Percentiles rank a stretch among this genome's conserved stretches.
Conservation (phyloP, 2,329 filamentous ascomycete species). For the Waltergamsia citrina region DNA sequence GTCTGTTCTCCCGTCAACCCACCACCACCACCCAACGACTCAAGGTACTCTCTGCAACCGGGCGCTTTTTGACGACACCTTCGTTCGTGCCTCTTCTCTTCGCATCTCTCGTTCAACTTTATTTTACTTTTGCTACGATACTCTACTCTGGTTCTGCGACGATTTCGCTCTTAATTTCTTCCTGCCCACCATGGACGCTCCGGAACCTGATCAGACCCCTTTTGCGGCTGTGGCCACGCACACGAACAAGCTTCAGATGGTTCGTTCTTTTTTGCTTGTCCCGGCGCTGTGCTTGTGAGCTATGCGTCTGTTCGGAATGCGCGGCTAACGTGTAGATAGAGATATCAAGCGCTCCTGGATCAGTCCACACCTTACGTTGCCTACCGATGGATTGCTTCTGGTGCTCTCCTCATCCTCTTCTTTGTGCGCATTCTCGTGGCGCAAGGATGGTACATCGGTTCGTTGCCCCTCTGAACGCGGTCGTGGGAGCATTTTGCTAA, state of each 20-base stretch:
- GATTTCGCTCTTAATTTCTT: too few relatives aligned
- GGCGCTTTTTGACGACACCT: background rate
- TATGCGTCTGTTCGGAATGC: background rate
- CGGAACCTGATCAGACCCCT: constrained; percentile 82
- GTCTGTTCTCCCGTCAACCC: too few relatives aligned
- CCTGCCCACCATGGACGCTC: constrained; percentile 59
- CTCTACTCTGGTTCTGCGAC: background rate
- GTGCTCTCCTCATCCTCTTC: constrained; percentile 65
- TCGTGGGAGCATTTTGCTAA: constrained; percentile 5
- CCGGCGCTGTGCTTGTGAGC: constrained; percentile 5
- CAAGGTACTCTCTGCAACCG: background rate
- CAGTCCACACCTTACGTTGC: constrained; percentile 81
- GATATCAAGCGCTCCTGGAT: constrained; percentile 92
- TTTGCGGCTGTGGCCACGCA: constrained; percentile 85
- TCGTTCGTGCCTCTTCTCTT: constrained; percentile 1
- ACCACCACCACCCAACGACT: too few relatives aligned
- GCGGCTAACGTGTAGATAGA: constrained; percentile 38
- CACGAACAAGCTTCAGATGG: constrained; percentile 64
- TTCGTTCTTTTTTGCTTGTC: constrained; percentile 30
- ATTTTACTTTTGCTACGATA: too few relatives aligned
- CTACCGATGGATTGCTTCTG: constrained; percentile 89
- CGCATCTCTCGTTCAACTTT: background rate
- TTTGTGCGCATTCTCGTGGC: constrained; percentile 82
- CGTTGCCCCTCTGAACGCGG: too few relatives aligned
- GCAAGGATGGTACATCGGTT: constrained; percentile 98